Conservation (phyloP, 202 grass and related monocot species). For the Brachypodium distachyon region DNA sequence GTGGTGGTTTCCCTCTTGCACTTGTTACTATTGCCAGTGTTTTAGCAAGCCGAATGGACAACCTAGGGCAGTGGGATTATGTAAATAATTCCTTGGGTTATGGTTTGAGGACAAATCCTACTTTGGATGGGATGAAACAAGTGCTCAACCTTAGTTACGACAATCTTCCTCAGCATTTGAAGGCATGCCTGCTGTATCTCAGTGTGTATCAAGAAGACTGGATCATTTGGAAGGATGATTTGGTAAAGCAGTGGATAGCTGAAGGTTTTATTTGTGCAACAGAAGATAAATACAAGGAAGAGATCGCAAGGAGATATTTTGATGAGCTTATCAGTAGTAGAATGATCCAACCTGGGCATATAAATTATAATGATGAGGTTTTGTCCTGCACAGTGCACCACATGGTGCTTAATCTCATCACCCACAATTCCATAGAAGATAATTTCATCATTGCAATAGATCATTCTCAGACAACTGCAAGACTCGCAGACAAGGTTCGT, state of each 20-base stretch:
- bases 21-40: background rate
- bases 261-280: background rate
- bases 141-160: background rate
- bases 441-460: conserved; percentile 5
- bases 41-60: background rate
- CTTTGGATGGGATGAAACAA: background rate
- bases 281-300: background rate
- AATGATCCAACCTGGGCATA: background rate
- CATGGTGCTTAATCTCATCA: background rate
- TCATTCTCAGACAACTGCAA: background rate
- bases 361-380: background rate
- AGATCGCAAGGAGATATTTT: background rate
- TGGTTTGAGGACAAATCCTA: background rate
- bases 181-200: conserved; percentile 13
- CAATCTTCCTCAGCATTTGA: conserved; percentile 1
- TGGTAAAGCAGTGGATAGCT: conserved; percentile 22
- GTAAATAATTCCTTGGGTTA: background rate
- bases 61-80: background rate
- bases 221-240: background rate
- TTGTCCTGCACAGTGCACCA: conserved; percentile 14
- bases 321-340: background rate
- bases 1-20: conserved; percentile 10
- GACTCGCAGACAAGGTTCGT: conserved; percentile 2
- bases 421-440: background rate
- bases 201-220: background rate